Evolutionary conservation across 2,329 filamentous ascomycete species (phyloP).

Genomic region (Sclerotinia nivalis): DNA sequence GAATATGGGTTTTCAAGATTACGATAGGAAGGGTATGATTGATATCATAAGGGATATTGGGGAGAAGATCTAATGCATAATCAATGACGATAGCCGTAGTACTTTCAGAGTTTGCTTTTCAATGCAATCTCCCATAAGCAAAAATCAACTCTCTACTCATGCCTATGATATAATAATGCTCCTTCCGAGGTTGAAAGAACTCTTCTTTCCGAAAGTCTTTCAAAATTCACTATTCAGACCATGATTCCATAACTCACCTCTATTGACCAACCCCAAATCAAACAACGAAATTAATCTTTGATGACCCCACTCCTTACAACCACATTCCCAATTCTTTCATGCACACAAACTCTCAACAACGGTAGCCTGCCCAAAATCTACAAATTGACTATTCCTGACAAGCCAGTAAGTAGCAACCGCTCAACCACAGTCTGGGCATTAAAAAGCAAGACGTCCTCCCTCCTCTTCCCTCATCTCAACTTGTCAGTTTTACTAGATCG

Average conservation of each 20-base stretch:
- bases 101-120: background rate
- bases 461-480: slow-evolving; percentile 23
- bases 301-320: background rate
- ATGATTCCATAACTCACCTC: background rate
- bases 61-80: background rate
- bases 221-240: background rate
- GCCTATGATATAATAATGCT: background rate
- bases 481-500: slow-evolving; percentile 24
- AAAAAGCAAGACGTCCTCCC: slow-evolving; percentile 30
- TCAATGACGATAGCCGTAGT: background rate
- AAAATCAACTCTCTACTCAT: background rate
- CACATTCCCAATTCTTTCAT: background rate
- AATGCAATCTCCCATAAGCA: background rate
- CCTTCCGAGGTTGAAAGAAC: background rate
- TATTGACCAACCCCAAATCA: background rate
- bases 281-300: background rate
- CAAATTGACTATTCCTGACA: slow-evolving; percentile 34
- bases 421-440: slow-evolving; percentile 24
- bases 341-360: background rate
- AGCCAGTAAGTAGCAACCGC: slow-evolving; percentile 20
- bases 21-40: background rate
- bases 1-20: background rate
- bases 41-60: background rate
- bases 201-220: background rate
- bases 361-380: slow-evolving; percentile 27